Evolutionary conservation across 208 protist species (phyloP).

Genomic region (Acanthamoeba quina): DNA sequence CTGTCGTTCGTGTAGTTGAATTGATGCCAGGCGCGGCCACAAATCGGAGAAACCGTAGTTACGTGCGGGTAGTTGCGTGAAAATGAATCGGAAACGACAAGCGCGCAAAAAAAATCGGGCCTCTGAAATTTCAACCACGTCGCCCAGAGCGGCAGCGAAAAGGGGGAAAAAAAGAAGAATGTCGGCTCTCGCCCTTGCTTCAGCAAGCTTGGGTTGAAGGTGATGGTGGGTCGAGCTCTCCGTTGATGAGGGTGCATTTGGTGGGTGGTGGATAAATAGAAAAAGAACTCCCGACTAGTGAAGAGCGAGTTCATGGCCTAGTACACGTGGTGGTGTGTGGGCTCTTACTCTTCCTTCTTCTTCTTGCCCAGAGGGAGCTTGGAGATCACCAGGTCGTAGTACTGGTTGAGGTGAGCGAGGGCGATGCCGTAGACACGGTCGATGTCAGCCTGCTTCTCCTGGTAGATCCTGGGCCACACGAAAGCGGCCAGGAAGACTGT

Average conservation of each 20-base stretch:
- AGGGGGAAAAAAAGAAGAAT: not conserved
- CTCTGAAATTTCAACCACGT: no score
- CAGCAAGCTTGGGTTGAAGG: no score
- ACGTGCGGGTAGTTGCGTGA: not conserved
- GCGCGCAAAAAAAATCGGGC: not conserved
- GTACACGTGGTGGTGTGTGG: not conserved
- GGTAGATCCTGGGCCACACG: conserved; percentile 73
- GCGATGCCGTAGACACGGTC: conserved; percentile 47
- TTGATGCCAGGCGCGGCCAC: no score
- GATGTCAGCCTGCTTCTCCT: conserved; percentile 75
- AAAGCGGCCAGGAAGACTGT: conserved; percentile 68
- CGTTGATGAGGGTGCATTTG: not conserved
- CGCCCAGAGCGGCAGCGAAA: no score
- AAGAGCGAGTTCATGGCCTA: no score
- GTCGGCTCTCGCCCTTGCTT: no score
- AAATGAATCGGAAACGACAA: not conserved
- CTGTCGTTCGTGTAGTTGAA: not conserved
- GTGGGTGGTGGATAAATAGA: no score
- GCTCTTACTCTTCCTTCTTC: conserved; percentile 73
- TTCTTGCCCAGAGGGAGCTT: conserved; percentile 75
- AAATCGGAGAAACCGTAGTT: not conserved
- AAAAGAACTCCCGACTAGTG: no score
- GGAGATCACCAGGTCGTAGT: conserved; percentile 46
- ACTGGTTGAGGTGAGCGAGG: conserved; percentile 20
- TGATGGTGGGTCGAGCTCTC: not conserved